Percentiles rank a stretch among this genome's conserved stretches.
Evolutionary conservation across 306 rosid genomes (phyloP).

Genomic region (Lathyrus sativus): DNA sequence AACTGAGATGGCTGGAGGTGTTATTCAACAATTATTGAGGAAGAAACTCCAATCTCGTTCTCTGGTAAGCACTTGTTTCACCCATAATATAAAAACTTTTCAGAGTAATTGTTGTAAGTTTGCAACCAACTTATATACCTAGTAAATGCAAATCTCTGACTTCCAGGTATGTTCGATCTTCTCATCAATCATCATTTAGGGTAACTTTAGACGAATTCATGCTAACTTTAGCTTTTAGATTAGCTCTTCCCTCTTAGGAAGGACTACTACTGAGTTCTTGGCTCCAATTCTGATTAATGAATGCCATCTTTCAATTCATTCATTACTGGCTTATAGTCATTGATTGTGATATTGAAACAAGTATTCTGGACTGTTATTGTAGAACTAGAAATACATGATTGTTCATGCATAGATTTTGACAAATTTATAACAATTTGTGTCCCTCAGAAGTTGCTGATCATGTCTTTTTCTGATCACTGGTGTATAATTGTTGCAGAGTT

Average conservation of each 20-base stretch:
- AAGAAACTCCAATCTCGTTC: constrained; percentile 66
- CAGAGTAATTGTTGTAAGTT: not conserved
- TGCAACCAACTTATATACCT: constrained; percentile 4
- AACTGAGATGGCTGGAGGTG: constrained; percentile 84
- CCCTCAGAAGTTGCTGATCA: not conserved
- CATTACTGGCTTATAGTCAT: constrained; percentile 15
- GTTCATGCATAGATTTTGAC: not conserved
- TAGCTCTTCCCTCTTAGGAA: constrained; percentile 5
- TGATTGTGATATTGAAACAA: constrained; percentile 5
- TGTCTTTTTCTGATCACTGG: constrained; percentile 23
- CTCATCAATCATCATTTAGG: constrained; percentile 20
- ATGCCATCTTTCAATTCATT: constrained; percentile 23
- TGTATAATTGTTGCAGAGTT: constrained; percentile 48
- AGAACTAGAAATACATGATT: not conserved
- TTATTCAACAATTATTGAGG: constrained; percentile 68
- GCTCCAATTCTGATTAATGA: constrained; percentile 12
- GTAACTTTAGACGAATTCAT: not conserved
- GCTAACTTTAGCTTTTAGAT: constrained; percentile 18
- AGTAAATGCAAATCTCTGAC: constrained; percentile 12
- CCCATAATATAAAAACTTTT: not conserved
- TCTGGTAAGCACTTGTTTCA: constrained; percentile 52
- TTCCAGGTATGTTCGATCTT: not conserved
- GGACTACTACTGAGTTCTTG: not conserved
- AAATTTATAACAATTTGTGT: constrained; percentile 2
- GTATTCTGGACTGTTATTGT: constrained; percentile 10